phyloP scores from a whole-genome alignment of 2,329 filamentous ascomycete genomes.

The Balansia obtecta region DNA sequence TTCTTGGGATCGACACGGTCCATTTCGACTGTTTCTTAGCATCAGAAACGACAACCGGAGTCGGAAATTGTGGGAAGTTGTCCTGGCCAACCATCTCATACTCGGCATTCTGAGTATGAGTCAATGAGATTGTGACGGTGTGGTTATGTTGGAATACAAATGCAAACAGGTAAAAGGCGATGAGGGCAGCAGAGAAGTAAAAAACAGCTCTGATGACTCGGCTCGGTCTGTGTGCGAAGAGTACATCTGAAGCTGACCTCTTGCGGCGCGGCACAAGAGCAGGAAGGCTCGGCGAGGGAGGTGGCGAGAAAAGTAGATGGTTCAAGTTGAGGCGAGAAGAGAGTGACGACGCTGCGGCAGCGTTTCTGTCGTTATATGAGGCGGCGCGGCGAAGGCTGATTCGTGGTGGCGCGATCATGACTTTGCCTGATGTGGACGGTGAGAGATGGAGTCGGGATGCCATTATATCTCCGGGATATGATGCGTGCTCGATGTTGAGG shows the following conservation, averaged over 20 bases:
- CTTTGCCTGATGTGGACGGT: conserved; percentile 31
- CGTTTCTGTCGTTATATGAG: conserved; percentile 39
- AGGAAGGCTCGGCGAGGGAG: conserved; percentile 60
- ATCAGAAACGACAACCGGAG: conserved; percentile 59
- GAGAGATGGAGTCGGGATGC: conserved; percentile 33
- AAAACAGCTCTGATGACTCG: conserved; percentile 43
- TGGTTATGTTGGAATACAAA: conserved; percentile 17
- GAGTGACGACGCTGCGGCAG: conserved; percentile 39
- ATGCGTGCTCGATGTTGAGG: not conserved
- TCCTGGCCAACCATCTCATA: conserved; percentile 58
- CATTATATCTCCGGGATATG: conserved; percentile 22
- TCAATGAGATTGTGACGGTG: conserved; percentile 17
- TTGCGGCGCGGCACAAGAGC: conserved; percentile 53
- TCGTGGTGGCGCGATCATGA: conserved; percentile 40
- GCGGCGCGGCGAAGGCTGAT: conserved; percentile 46
- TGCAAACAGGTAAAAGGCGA: conserved; percentile 36
- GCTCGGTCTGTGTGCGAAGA: conserved; percentile 35
- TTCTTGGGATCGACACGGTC: conserved; percentile 68
- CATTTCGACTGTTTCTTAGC: conserved; percentile 53
- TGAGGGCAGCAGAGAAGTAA: conserved; percentile 37
- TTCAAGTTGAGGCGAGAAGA: conserved; percentile 54
- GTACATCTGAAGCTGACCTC: conserved; percentile 40
- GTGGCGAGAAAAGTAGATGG: conserved; percentile 53
- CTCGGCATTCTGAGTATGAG: conserved; percentile 35
- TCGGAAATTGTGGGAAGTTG: conserved; percentile 57